Evolutionary conservation across 2,329 filamentous ascomycete genomes (phyloP).

Genomic region (Aspergillus thermomutatus): DNA sequence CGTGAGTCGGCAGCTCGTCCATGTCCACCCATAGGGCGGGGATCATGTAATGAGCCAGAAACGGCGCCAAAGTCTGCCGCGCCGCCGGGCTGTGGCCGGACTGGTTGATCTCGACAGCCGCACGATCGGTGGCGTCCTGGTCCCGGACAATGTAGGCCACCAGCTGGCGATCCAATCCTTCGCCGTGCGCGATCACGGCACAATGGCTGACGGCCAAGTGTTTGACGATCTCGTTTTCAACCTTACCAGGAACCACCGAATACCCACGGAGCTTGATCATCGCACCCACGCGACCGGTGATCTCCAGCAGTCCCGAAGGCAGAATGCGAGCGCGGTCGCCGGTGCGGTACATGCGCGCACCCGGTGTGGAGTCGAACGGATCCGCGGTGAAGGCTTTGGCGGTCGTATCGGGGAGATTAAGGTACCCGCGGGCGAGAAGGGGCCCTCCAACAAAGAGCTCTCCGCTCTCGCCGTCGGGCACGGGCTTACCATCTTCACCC

Average conservation of each 20-base stretch:
- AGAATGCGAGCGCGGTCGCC: constrained; percentile 68
- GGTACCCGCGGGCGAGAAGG: constrained; percentile 70
- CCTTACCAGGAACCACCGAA: constrained; percentile 72
- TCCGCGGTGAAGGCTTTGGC: constrained; percentile 68
- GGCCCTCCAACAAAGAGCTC: constrained; percentile 75
- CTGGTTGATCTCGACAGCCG: constrained; percentile 63
- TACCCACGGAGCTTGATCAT: constrained; percentile 83
- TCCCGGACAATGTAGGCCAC: constrained; percentile 75
- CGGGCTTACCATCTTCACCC: constrained; percentile 63
- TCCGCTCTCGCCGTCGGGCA: constrained; percentile 61
- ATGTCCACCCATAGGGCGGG: constrained; percentile 74
- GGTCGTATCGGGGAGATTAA: constrained; percentile 76
- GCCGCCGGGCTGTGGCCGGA: constrained; percentile 68
- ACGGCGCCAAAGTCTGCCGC: constrained; percentile 60
- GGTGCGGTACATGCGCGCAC: constrained; percentile 70
- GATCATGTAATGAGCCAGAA: constrained; percentile 80
- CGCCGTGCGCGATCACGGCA: constrained; percentile 69
- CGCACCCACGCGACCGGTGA: constrained; percentile 70
- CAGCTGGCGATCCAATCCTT: constrained; percentile 70
- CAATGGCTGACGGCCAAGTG: constrained; percentile 69
- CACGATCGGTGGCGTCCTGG: constrained; percentile 55
- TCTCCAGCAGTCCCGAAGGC: constrained; percentile 66
- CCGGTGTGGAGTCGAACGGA: constrained; percentile 57
- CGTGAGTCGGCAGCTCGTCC: constrained; percentile 68
- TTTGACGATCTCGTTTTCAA: constrained; percentile 68